Base-by-base conservation (phyloP, 495 filamentous ascomycete genomes). In the Evernia prunastri region DNA sequence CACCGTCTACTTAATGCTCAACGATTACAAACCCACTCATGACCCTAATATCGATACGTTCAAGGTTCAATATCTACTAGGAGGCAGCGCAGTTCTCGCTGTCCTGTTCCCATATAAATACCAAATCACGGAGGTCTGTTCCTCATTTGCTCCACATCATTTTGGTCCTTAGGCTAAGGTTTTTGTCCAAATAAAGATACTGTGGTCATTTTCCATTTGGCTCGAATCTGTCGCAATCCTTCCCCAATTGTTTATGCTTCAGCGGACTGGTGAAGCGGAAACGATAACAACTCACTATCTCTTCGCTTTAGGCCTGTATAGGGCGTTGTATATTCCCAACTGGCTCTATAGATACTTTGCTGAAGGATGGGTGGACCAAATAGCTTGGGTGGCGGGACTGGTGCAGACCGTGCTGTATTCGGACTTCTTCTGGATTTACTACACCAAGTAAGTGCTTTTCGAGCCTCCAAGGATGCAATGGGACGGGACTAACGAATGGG, bases 351-450 rank as follows among this genome's bases (percentile, higher is more conserved):
- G 94, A 33, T 97, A 95, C 75, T 79, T 88, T 66, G 78, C 82
- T 49, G 91, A 94, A 73, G 78, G 78, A 37, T 84, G 87, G 77
- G 84, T 87, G 63, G 92, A 97, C 74, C 83, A 83, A 57, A 92
- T 96, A 68, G 86, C 92, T 3, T 86, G 95, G 51, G 64, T 91
- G 43, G 94, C 94, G 12, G 94, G 94, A 13, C 82, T 96, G 36
- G 79, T 96, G 64, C 94, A 98, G 81, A 97, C 94, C 25, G 75
- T 97, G 35, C 81, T 97, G 59, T 98, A 98, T 77, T 96, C 90
- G 60, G 94, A 98, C 77, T 98, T 98, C 79, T 98, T 98, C 81
- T 98, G 90, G 81, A 96, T 98, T 66, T 98, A 98, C 76, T 98
- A 96, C 74, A 96, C 87, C 51, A 96, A 95, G 87, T 90, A 76